Percentiles rank a stretch among this genome's conserved stretches.
Conservation (phyloP, 1,284 basidiomycete species). For the Rhizoctonia solani region DNA sequence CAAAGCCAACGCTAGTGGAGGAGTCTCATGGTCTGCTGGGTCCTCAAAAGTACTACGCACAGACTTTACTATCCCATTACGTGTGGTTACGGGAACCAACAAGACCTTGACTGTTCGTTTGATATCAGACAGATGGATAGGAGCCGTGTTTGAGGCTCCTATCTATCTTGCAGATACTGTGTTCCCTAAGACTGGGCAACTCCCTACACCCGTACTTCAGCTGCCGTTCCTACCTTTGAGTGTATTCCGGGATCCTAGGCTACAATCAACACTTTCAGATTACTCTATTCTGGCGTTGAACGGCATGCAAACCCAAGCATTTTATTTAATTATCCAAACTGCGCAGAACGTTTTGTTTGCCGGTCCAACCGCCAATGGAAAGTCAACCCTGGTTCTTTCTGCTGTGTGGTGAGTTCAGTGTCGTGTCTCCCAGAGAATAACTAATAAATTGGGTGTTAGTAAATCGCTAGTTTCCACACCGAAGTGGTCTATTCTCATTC, state of each 20-base stretch:
- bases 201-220: constrained; percentile 73
- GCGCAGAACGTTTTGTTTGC: constrained; percentile 76
- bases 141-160: constrained; percentile 76
- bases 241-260: constrained; percentile 54
- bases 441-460: constrained; percentile 47
- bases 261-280: constrained; percentile 54
- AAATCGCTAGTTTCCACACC: constrained; percentile 51
- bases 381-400: constrained; percentile 73
- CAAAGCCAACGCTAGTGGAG: background rate
- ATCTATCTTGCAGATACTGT: constrained; percentile 70
- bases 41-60: constrained; percentile 56
- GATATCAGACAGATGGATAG: constrained; percentile 93
- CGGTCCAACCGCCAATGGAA: constrained; percentile 82
- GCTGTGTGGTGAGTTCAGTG: constrained; percentile 68
- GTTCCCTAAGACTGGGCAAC: constrained; percentile 73
- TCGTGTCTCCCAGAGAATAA: constrained; percentile 39
- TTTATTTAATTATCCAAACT: constrained; percentile 82
- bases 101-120: constrained; percentile 69
- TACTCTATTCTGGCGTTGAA: constrained; percentile 66
- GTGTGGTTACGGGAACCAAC: constrained; percentile 58
- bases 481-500: constrained; percentile 48
- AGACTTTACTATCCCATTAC: constrained; percentile 83
- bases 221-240: constrained; percentile 77
- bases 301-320: constrained; percentile 86
- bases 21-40: background rate